Percentiles rank a stretch among this genome's conserved stretches.
Conservation (phyloP, 805 yeast species). For the Candida caryicola region DNA sequence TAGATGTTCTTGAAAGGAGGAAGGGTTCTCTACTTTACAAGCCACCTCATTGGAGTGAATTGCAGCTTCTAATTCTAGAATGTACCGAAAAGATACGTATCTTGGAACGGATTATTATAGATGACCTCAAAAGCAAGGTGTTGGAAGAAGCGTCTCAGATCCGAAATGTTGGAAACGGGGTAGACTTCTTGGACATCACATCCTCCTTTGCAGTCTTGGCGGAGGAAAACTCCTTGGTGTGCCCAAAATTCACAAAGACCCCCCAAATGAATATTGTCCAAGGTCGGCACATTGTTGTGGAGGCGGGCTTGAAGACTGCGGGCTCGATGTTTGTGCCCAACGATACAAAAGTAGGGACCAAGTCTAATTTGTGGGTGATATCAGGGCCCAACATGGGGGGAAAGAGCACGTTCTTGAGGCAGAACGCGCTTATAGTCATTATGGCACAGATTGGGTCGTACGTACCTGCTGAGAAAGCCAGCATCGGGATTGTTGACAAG, state of each 20-base stretch:
- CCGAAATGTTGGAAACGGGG: conserved; percentile 46
- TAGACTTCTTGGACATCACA: conserved; percentile 71
- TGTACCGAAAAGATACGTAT: conserved; percentile 45
- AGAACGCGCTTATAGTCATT: conserved; percentile 46
- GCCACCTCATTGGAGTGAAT: conserved; percentile 48
- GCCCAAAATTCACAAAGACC: conserved; percentile 60
- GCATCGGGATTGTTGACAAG: conserved; percentile 46
- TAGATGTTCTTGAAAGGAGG: conserved; percentile 31
- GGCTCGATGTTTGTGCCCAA: conserved; percentile 49
- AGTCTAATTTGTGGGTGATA: conserved; percentile 18
- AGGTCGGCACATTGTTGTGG: conserved; percentile 89
- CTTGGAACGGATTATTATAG: conserved; percentile 56
- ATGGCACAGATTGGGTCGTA: conserved; percentile 54
- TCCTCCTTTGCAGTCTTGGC: conserved; percentile 73
- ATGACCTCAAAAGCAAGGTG: conserved; percentile 45
- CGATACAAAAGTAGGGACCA: conserved; percentile 30
- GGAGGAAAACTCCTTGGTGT: conserved; percentile 57
- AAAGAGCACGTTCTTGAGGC: conserved; percentile 49
- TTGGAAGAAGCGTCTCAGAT: conserved; percentile 44
- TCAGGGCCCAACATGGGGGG: conserved; percentile 51
- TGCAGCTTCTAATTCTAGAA: conserved; percentile 50
- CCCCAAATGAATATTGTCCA: conserved; percentile 47
- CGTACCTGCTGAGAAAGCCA: conserved; percentile 50
- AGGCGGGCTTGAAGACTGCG: conserved; percentile 55
- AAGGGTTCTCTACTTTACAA: conserved; percentile 47